These are phyloP conservation scores for Bassia scoparia DNA, from an alignment of 148 eudicot genomes.

Conservation along the genomic window DNA sequence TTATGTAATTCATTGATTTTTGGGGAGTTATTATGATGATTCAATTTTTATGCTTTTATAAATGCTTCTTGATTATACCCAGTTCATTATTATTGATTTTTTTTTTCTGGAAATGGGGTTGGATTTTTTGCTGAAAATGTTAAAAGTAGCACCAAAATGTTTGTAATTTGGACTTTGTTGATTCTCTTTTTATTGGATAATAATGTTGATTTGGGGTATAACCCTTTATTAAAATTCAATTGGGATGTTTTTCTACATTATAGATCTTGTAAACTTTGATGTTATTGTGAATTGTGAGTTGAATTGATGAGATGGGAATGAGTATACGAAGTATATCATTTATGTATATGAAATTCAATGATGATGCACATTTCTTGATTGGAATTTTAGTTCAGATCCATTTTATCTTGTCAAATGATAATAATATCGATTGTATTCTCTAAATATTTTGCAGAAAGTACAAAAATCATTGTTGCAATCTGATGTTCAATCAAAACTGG, in stretches of 20 bases:
- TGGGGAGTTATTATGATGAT: neutral
- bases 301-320: neutral
- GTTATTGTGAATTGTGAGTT: neutral
- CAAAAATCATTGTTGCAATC: conserved; percentile 83
- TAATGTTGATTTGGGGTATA: neutral
- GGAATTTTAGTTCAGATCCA: neutral
- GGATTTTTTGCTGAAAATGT: neutral
- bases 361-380: neutral
- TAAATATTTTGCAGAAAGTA: conserved; percentile 60
- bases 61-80: conserved; percentile 7
- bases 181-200: neutral
- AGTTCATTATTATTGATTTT: neutral
- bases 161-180: neutral
- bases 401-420: neutral
- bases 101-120: neutral
- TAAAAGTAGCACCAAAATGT: neutral
- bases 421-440: neutral
- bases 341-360: neutral
- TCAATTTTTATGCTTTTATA: too few species aligned
- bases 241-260: neutral
- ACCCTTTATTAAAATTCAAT: neutral
- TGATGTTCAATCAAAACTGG: conserved; percentile 93
- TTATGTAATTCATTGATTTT: neutral
- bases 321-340: too few species aligned
- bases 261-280: neutral